Base-by-base conservation (phyloP, 768 basidiomycete species). In the Favolaschia claudopus region DNA sequence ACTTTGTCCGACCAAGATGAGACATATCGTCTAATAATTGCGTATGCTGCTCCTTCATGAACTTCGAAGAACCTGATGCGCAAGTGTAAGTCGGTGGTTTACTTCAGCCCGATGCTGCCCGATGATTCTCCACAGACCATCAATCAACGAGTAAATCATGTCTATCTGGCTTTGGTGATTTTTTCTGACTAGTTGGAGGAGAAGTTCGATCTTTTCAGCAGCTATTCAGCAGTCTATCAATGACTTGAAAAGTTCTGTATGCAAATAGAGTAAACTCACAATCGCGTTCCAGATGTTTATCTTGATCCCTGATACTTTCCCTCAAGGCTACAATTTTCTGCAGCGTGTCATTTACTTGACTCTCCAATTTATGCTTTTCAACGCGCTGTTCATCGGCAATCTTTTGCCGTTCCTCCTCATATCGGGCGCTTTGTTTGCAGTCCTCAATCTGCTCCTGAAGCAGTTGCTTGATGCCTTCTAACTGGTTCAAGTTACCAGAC, bases 371-470 rank as follows among this genome's bases (percentile, higher is more conserved):
- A 20, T 49, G 32, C 13, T 12, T 55, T 31, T 63, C 57, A 28
- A 31, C 48, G 25, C 53, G 19, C 31, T 39, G 36, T 29, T 54
- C 55, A 14, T 58, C 52, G 24, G 27, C 40, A 12, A 12, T 33
- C 9, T 40, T 51, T 12, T 33, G 57, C 15, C 46, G 52, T 37
- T 63, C 62, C 22, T 58, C 14, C 9, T 54, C 51, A 24, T 58
- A 49, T 12, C 29, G 47, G 2, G 27, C 31, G 0, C 37, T 47
- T 27, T 58, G 56, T 17, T 46, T 43, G 25, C 52, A 39, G 22
- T 54, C 50, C 36, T 49, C 45, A 32, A 47, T 25, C 43, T 54
- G 45, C 33, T 63, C 61, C 10, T 51, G 57, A 10, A 63, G 62
- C 6, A 58, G 43, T 3, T 33, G n/a, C 31, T 59, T 55, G 4